Conservation (phyloP, 768 basidiomycete genomes). For the Lyophyllum shimeji region DNA sequence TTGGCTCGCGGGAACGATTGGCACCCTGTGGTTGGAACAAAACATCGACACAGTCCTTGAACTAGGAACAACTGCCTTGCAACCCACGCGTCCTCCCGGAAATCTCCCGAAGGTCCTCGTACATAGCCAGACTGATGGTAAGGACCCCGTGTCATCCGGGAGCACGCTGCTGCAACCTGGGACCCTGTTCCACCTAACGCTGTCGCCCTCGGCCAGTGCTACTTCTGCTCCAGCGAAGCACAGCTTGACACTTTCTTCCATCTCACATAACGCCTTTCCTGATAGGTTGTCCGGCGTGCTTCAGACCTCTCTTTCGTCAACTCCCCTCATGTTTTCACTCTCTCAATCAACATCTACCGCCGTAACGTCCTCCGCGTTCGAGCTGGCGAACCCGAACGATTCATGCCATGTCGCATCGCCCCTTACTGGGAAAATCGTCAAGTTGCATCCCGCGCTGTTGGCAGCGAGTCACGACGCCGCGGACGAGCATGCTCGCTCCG, state of each 20-base stretch:
- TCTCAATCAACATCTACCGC: constrained; percentile 30
- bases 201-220: constrained; percentile 16
- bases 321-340: constrained; percentile 30
- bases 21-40: constrained; percentile 38
- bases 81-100: background rate
- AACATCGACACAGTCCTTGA: constrained; percentile 22
- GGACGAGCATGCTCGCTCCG: constrained; percentile 6
- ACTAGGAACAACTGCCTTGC: constrained; percentile 14
- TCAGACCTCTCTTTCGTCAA: constrained; percentile 29
- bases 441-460: constrained; percentile 30
- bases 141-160: background rate
- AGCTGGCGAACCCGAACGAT: constrained; percentile 35
- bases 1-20: constrained; percentile 29
- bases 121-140: background rate
- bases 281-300: constrained; percentile 32
- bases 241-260: constrained; percentile 29
- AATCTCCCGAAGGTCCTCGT: background rate
- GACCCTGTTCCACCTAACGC: constrained; percentile 31
- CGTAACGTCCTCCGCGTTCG: constrained; percentile 24
- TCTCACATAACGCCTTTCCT: constrained; percentile 36
- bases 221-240: constrained; percentile 22
- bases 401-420: constrained; percentile 29
- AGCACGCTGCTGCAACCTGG: constrained; percentile 32
- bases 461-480: background rate
- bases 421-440: constrained; percentile 37